Evolutionary conservation across 768 basidiomycete species (phyloP), one percentile per base, ranked within the genome.

Genomic region (Aureoboletus auriporus): DNA sequence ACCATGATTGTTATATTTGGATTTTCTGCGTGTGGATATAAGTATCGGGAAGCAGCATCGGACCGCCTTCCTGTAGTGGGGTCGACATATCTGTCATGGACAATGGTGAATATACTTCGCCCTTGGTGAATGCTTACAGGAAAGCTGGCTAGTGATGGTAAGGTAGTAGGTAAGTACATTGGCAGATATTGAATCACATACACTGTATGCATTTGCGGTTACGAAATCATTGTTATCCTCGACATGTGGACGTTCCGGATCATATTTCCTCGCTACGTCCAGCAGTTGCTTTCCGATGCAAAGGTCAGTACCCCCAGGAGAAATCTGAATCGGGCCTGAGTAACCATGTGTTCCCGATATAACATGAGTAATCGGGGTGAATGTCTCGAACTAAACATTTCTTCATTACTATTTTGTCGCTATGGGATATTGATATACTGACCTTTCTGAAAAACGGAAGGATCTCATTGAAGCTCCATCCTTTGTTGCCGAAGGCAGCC

Each of bases 191-290:
- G 1, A 28, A 49, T 47, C 6, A 59, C 57, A 27, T 29, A 55
- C 60, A 29, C 48, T 58, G n/a, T 62, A 65, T 2, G 58, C 61
- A 44, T 65, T 40, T 11, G 53, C 33, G 3, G 36, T 54, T 34
- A 50, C 57, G 50, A 83, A 71, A 28, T 65, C 71, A 53, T 82
- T 83, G 17, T 63, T 56, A 56, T 84, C 82, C 0, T 78, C 67
- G 4, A 71, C 70, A 5, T 49, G 55, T 3, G 59, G 63, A 12
- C 80, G 75, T 7, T 61, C 67, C 16, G 71, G 70, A 61, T 84
- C 82, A 20, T 75, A 81, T 30, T 60, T 50, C 10, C 53, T 60
- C 0, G 69, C 81, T 12, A 77, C 70, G 4, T 66, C 62, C 17
- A 85, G 63, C 50, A 77, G 78, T 23, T 83, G 67, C 16, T 69